Evolutionary conservation across 805 yeast genomes (phyloP), one percentile per base, ranked within the genome.

Genomic region (Cyberlindnera euphorbiae): DNA sequence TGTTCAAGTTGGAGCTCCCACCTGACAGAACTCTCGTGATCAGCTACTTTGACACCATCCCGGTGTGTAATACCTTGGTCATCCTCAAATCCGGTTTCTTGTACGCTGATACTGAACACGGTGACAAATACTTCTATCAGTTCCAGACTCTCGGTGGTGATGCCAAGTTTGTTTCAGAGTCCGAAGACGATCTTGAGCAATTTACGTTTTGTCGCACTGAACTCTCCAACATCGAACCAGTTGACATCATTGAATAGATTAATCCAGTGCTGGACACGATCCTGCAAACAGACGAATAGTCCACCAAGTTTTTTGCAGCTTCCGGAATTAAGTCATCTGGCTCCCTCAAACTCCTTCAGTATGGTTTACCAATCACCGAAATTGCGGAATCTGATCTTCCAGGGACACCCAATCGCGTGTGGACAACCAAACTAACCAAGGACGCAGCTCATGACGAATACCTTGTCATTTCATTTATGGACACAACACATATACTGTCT

Each of bases 361-460:
- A 78, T 49, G 93, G 90, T 10, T 59, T 82, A 2, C 66, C 76
- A 3, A 71, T 76, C 2, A 62, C 73, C 3, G 80, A 73, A 32
- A 57, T 88, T 10, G 95, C 84, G 0, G 69, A 82, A 4, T 78
- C 95, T 5, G 86, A 82, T 4, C 63, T 89, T 10, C 96, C 96
- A 0, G 69, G 75, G 2, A 58, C 61, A 2, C 77, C 96, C 0
- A 64, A 71, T 3, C 63, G 66, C 4, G 71, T 88, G 0, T 84
- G 80, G 72, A 76, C 94, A 0, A 68, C 85, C 4, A 75, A 71
- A 46, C 50, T 71, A 5, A 50, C 59, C 3, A 45, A 58, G 2
- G 55, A 56, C 6, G 79, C 80, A 29, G 52, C 49, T 6, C 68
- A 55, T 49, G 89, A 84, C 50, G 72, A 73, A 35, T 82, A 75